Conservation (phyloP, 2,329 filamentous ascomycete genomes). For the Ceratocystis harringtonii region DNA sequence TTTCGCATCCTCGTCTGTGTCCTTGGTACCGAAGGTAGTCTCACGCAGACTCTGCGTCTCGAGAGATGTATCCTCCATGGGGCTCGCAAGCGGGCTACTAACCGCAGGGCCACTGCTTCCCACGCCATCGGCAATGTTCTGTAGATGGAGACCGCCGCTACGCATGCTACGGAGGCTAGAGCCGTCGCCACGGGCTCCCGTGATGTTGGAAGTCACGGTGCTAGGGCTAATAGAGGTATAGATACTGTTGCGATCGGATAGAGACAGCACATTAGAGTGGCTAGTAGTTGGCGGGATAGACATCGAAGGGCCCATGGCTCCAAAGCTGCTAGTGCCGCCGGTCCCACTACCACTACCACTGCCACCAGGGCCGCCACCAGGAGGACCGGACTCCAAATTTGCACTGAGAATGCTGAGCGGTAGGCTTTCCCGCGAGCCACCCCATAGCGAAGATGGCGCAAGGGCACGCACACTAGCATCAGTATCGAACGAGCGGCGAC, state of each 20-base stretch:
- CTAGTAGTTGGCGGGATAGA: constrained; percentile 58
- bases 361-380: background rate
- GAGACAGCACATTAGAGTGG: constrained; percentile 49
- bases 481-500: constrained; percentile 68
- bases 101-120: constrained; percentile 45
- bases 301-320: constrained; percentile 22
- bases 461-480: constrained; percentile 73
- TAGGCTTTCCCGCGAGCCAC: constrained; percentile 64
- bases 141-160: constrained; percentile 52
- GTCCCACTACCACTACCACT: background rate
- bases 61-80: constrained; percentile 26
- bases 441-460: constrained; percentile 70
- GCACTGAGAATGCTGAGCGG: constrained; percentile 64
- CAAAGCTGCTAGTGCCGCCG: background rate
- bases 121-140: constrained; percentile 68
- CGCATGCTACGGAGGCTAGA: constrained; percentile 66
- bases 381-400: constrained; percentile 32
- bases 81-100: constrained; percentile 48
- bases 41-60: background rate
- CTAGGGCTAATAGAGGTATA: constrained; percentile 55
- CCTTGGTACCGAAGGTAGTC: background rate
- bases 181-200: constrained; percentile 39
- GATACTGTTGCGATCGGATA: constrained; percentile 37
- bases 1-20: background rate
- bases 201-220: background rate